Base-by-base conservation (phyloP, 1,284 basidiomycete species). In the Athelia sp. region DNA sequence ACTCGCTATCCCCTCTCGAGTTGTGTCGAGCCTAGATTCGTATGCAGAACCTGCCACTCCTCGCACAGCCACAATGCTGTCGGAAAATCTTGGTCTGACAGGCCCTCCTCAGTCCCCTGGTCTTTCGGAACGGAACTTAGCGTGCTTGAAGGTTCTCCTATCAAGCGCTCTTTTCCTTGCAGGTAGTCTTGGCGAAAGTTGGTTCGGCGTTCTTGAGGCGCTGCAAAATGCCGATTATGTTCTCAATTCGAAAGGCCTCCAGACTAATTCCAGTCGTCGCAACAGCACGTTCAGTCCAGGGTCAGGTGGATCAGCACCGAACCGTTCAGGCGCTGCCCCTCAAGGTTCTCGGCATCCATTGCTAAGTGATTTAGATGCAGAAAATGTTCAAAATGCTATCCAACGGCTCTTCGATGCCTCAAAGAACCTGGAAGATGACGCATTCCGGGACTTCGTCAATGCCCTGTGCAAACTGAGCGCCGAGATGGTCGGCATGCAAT, bases 171-270 rank as follows among this genome's bases (percentile, higher is more conserved):
- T 92, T 46, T 90, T 90, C 60, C 78, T 98, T 3, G 90, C 90
- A 0, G 89, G 89, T 0, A 89, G 84, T 48, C 77, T 98, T 1
- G 93, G 86, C 10, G 77, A 82, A 34, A 91, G 88, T 54, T 99
- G 96, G 96, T 93, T 92, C 62, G 80, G 87, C 43, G 81, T 98
- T 6, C 76, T 99, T 43, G 93, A 97, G 61, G 83, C 87, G 1
- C 68, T 97, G 32, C 93, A 97, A 67, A 96, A 94, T 58, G 93
- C 93, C 4, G 93, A 95, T 57, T 93, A 92, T 60, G 90, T 97
- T 15, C 73, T 97, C 23, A 80, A 81, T 2, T 72, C 79, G 46
- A 84, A 81, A 56, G 79, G 73, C 11, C 61, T 62, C 9, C 62
- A 67, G 9, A 38, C 59, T 19, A 40, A n/a, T 40, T 21, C 36